Evolutionary conservation across 768 basidiomycete genomes (phyloP).

Genomic region (Roridomyces roridus): DNA sequence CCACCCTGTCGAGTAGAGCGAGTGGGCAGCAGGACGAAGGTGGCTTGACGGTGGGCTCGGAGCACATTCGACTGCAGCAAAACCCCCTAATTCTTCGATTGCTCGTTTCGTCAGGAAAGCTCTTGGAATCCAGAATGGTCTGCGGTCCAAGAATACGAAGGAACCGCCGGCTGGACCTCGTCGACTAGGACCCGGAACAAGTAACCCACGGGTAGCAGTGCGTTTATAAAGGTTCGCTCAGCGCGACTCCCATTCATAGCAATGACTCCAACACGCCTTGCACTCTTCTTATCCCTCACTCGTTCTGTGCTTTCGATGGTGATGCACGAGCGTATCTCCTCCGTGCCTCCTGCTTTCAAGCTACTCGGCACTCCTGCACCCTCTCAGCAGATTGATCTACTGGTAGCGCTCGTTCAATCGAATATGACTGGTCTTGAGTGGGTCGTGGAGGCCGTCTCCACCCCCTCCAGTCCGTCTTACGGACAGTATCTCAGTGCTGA

Average conservation of each 20-base stretch:
- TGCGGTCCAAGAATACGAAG: too few species aligned
- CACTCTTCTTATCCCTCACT: neutral
- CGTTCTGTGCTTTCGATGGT: constrained; percentile 7
- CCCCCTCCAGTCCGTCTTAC: constrained; percentile 3
- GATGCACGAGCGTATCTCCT: constrained; percentile 7
- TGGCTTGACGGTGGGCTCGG: too few species aligned
- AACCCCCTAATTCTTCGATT: too few species aligned
- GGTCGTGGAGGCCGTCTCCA: constrained; percentile 8
- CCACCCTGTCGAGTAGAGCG: too few species aligned
- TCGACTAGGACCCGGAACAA: too few species aligned
- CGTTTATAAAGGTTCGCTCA: constrained; percentile 6
- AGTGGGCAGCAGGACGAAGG: too few species aligned
- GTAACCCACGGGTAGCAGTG: neutral
- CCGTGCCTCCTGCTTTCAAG: constrained; percentile 3
- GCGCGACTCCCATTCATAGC: neutral
- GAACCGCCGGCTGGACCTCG: too few species aligned
- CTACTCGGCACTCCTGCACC: constrained; percentile 1
- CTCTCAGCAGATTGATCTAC: constrained; percentile 2
- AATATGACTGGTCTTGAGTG: constrained; percentile 5
- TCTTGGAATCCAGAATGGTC: too few species aligned
- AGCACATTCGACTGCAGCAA: too few species aligned
- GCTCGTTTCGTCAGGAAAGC: too few species aligned
- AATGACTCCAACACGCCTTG: constrained; percentile 6
- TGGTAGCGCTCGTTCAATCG: constrained; percentile 5
- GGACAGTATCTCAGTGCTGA: constrained; percentile 6